Base-by-base conservation (phyloP, 2,329 filamentous ascomycete genomes). In the Phyllosticta paracitricarpa region DNA sequence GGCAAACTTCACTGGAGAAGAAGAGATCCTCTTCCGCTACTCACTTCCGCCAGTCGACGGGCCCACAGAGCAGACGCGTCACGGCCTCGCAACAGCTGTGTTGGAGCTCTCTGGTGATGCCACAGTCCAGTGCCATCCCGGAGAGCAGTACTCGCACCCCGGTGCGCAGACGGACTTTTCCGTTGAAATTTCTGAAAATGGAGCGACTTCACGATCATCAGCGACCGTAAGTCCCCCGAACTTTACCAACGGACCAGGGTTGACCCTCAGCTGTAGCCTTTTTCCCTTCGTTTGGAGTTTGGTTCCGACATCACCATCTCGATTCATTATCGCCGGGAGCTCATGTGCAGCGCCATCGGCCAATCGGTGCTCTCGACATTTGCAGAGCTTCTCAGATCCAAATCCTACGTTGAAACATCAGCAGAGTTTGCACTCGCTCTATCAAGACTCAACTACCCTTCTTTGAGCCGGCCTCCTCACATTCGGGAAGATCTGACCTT, bases 1-100 rank as follows among this genome's bases (percentile, higher is more conserved):
- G 12, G 48, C 59, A 9, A 55, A 54, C 14, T 57, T 61, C n/a
- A 61, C 59, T 22, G 59, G 59, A 51, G 59, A 61, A 48, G 59
- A 61, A 33, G 59, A 57, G 25, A 30, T 61, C 24, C 26, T 54
- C 3, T 57, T 61, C 24, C 59, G 55, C 54, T 61, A 61, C 8
- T 61, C 59, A 26, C 54, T 61, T 26, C 59, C 54, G 22, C 22
- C 54, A 51, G 40, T 33, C 19, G 26, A 53, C 58, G 22, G 24
- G 10, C 51, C 22, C 53, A 17, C 33, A 22, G 40, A 60, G 35
- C 52, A 25, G 25, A 54, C 35, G 8, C 40, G 19, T n/a, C 40
- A 48, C n/a, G 40, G 40, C 17, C 40, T 48, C 40, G 40, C 40
- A 48, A 48, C 40, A 48, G 40, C 40, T n/a, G 40, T 48, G 14